Evolutionary conservation across 2,329 filamentous ascomycete species (phyloP), one percentile per base, ranked within the genome.

Genomic region (Hymenoscyphus linearis): DNA sequence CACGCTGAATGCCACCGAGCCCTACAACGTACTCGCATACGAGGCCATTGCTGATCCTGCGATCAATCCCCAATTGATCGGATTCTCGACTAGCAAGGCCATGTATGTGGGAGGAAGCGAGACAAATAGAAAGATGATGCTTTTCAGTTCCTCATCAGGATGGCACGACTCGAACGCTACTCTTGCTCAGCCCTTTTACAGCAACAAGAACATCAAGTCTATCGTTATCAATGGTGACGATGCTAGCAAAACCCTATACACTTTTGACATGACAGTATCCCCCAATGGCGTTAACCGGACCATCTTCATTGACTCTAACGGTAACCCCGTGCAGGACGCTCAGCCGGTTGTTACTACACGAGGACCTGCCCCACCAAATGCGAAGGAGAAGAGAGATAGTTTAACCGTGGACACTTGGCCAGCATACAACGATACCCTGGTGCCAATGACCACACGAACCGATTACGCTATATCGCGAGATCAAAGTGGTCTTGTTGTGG

Each of bases 281-380:
- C 93, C 93, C 2, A 96, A 96, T 71, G 76, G 78, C 6, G 89
- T 96, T 52, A 84, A 83, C 35, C 85, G 89, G 60, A 84, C 87
- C 35, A 82, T 91, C 18, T 74, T 96, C 14, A 74, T 88, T 55
- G 82, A 85, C 64, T 80, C 81, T 12, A 78, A 80, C 47, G 89
- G 89, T 16, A 79, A 71, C 64, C 81, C 74, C 52, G 82, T 79
- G 71, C 76, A 68, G 55, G 78, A 76, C 58, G 77, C 82, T 6
- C 71, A 73, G 13, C 76, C 81, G 0, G 71, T 82, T 52, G 57
- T 56, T 12, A 16, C 59, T 10, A 55, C 58, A 16, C 25, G 34
- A 34, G 47, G 31, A 10, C 35, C 52, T 13, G 56, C 58, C 26
- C 55, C 61, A 37, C 52, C 55, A 59, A 57, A 60, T 47, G 22